These are phyloP conservation scores for Aspergillus transmontanensis DNA, from an alignment of 2,329 filamentous ascomycete species.

Conservation along the genomic window DNA sequence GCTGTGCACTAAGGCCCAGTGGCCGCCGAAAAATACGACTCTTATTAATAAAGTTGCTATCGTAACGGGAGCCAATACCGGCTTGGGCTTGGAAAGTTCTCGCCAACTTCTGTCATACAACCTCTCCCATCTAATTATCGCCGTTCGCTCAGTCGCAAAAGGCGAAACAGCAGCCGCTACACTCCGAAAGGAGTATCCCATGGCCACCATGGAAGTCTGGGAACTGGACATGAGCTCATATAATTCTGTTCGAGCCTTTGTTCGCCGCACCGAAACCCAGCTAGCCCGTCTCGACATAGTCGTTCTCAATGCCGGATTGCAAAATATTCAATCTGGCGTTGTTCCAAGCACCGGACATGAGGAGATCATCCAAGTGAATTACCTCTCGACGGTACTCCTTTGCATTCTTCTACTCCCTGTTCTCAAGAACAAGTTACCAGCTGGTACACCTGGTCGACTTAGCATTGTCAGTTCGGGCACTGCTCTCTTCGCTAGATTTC, in stretches of 20 bases:
- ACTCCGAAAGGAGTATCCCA: conserved; percentile 1
- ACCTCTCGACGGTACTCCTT: conserved; percentile 32
- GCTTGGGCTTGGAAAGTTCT: conserved; percentile 52
- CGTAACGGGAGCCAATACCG: conserved; percentile 54
- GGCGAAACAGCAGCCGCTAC: conserved; percentile 26
- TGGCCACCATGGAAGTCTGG: conserved; percentile 52
- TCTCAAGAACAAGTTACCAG: conserved; percentile 16
- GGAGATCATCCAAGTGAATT: conserved; percentile 43
- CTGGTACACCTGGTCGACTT: not conserved
- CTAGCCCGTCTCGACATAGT: conserved; percentile 47
- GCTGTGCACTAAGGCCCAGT: not conserved
- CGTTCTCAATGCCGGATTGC: conserved; percentile 50
- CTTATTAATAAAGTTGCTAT: conserved; percentile 46
- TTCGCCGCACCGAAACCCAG: conserved; percentile 29
- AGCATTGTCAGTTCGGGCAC: not conserved
- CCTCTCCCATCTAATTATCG: conserved; percentile 28
- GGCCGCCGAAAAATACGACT: not conserved
- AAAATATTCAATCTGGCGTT: conserved; percentile 20
- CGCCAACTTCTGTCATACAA: conserved; percentile 39
- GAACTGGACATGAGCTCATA: conserved; percentile 53
- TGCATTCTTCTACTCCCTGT: conserved; percentile 24
- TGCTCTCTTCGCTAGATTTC: not conserved
- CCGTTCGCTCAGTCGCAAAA: not conserved
- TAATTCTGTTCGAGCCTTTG: conserved; percentile 49
- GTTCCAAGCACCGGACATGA: conserved; percentile 14